These are phyloP conservation scores for Coemansia erecta DNA, from an alignment of 192 early-diverging fungal species.

Conservation along the genomic window DNA sequence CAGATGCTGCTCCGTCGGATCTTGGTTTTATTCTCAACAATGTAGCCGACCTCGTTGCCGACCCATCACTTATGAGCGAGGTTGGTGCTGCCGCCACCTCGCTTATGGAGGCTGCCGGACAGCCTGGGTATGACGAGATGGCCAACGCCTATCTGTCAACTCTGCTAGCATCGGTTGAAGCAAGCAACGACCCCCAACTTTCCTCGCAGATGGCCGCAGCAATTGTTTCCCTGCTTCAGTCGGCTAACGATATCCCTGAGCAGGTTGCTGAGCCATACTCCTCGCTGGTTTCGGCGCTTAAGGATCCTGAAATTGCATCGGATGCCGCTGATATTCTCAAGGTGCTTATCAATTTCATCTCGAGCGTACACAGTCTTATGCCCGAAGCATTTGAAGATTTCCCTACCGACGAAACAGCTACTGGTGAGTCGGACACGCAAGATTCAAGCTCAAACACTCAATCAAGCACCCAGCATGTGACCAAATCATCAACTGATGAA, in stretches of 20 bases:
- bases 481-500: no score
- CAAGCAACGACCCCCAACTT: neutral
- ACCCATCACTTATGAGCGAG: neutral
- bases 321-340: neutral
- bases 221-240: neutral
- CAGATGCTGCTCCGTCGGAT: neutral
- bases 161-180: neutral
- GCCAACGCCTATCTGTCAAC: neutral
- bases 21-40: constrained; percentile 4
- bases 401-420: neutral
- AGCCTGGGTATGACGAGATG: neutral
- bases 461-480: no score
- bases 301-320: neutral
- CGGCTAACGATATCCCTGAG: neutral
- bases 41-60: neutral
- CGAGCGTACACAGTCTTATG: neutral
- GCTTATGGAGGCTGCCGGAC: neutral
- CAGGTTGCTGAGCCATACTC: constrained; percentile 1
- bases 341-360: neutral
- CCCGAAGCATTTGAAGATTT: constrained; percentile 4
- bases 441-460: no score
- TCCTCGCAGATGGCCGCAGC: neutral
- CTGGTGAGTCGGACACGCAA: no score
- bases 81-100: neutral
- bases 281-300: neutral